A percentile compares a stretch with the other conserved stretches of the same genome.
These are phyloP conservation scores for Xylariaceae sp. DNA, from an alignment of 2,329 filamentous ascomycete genomes.

Conservation along the genomic window DNA sequence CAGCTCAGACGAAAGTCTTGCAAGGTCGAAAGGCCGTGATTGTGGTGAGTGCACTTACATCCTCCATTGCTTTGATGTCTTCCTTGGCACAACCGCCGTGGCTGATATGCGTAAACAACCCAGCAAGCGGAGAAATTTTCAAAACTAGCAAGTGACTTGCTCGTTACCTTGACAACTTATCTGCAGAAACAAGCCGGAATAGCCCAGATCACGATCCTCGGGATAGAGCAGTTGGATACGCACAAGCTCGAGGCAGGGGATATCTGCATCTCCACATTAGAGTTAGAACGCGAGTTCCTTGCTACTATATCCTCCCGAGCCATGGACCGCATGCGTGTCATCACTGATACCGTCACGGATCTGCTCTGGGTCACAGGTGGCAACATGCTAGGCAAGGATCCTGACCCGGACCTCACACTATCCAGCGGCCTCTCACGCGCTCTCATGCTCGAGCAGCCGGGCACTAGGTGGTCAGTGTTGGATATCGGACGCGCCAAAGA, in stretches of 20 bases:
- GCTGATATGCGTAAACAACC: too few relatives aligned
- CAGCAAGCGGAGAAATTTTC: too few relatives aligned
- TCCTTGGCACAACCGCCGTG: too few relatives aligned
- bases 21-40: neutral
- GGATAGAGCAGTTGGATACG: too few relatives aligned
- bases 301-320: constrained; percentile 9
- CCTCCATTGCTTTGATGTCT: too few relatives aligned
- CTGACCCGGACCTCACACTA: constrained; percentile 24
- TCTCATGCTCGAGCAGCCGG: constrained; percentile 31
- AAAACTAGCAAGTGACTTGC: too few relatives aligned
- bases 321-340: constrained; percentile 9
- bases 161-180: neutral
- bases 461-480: constrained; percentile 12
- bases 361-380: constrained; percentile 28
- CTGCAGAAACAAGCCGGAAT: too few relatives aligned
- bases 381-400: constrained; percentile 12
- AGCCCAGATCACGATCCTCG: too few relatives aligned
- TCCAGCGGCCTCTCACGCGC: constrained; percentile 26
- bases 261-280: constrained; percentile 18
- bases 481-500: constrained; percentile 17
- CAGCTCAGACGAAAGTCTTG: neutral
- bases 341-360: constrained; percentile 8
- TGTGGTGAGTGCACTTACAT: constrained; percentile 10
- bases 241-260: too few relatives aligned
- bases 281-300: constrained; percentile 21